Percentiles rank a stretch among this genome's conserved stretches.
These are phyloP conservation scores for Solanum etuberosum DNA, from an alignment of 257 asterid genomes.

Conservation along the genomic window DNA sequence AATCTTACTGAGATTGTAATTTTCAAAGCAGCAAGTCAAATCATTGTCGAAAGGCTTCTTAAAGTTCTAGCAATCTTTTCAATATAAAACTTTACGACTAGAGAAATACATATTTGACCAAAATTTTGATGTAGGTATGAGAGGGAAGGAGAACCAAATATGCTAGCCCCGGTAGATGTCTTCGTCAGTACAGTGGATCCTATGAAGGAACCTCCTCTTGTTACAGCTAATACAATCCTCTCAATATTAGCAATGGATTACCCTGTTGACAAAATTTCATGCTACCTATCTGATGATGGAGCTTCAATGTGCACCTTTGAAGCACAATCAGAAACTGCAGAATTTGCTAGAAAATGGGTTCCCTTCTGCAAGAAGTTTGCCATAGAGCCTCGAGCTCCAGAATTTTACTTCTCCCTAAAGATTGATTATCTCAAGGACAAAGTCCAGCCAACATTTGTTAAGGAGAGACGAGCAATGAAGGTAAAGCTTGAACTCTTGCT, in stretches of 20 bases:
- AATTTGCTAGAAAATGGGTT: conserved; percentile 85
- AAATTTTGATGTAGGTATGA: conserved; percentile 52
- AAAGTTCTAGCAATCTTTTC: background rate
- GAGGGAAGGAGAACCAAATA: conserved; percentile 85
- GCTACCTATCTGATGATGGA: conserved; percentile 95
- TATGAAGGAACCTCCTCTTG: conserved; percentile 93
- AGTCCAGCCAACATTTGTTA: conserved; percentile 93
- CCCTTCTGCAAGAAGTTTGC: conserved; percentile 86
- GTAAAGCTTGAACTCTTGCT: conserved; percentile 16
- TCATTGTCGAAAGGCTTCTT: background rate
- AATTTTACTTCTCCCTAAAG: conserved; percentile 81
- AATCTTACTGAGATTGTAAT: background rate
- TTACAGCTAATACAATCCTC: conserved; percentile 80
- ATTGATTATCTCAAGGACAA: conserved; percentile 87
- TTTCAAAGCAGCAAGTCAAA: background rate
- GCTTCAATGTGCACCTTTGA: conserved; percentile 96
- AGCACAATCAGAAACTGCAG: conserved; percentile 91
- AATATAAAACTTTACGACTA: background rate
- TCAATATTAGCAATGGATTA: conserved; percentile 93
- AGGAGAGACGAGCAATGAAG: conserved; percentile 98
- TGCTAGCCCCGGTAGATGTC: conserved; percentile 78
- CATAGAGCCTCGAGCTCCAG: conserved; percentile 97
- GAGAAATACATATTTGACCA: background rate
- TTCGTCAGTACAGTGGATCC: conserved; percentile 95
- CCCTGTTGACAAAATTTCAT: conserved; percentile 82